Evolutionary conservation across 2,329 filamentous ascomycete species (phyloP), one percentile per base, ranked within the genome.

Genomic region (Monosporascus cannonballus): DNA sequence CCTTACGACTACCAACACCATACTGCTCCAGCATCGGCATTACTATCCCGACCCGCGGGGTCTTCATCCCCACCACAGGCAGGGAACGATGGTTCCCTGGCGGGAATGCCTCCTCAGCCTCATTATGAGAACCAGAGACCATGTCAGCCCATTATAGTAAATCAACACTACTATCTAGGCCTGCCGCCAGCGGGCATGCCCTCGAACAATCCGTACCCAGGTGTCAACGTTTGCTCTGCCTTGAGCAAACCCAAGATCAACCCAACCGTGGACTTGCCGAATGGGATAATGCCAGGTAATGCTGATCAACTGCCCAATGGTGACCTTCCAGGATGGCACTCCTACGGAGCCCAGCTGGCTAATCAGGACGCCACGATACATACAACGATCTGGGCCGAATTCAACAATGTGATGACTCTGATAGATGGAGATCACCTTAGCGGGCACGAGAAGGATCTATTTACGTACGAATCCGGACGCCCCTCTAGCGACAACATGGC

Each of bases 371-470:
- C 73, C 15, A 71, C 73, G 6, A 67, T 82, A 18, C 83, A 76
- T 60, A 81, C 88, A 61, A 71, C 82, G 51, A 79, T 90, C 47
- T 79, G 76, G 15, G 73, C 74, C 3, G 83, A 83, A 50, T 78
- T 92, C 55, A 80, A 89, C 65, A 72, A 81, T 45, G 76, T 90
- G 52, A 82, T 92, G 65, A 89, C 87, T 1, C 75, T 80, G 27
- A 90, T 92, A 51, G 88, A 92, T 65, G 74, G 77, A 20, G 86
- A 88, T 25, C 72, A 70, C 30, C 75, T 76, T 25, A 61, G 67
- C 15, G 78, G 79, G 4, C 70, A 78, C 54, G 80, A 87, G 62
- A 74, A 73, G 50, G 80, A 82, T 51, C 69, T 86, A 37, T 76
- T 76, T 51, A 64, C 66, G 7, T 77, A 72, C 60, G 67, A 67